Base-by-base conservation (phyloP, 345 rosid species). In the Stellera chamaejasme region DNA sequence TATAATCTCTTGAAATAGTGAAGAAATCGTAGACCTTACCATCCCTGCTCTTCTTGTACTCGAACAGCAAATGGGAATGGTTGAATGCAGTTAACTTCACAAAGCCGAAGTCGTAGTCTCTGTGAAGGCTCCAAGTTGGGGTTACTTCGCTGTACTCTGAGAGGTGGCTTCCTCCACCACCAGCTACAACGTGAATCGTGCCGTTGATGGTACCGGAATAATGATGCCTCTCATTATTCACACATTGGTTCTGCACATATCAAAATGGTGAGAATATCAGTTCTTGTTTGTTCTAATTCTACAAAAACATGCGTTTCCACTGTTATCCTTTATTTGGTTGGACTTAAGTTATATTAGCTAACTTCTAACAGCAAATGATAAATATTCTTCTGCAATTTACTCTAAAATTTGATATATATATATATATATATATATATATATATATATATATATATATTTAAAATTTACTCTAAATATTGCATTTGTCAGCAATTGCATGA, bases 151-250 rank as follows among this genome's bases (percentile, higher is more conserved):
- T 86, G 74, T 70, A 92, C 8, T 48, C 3, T 2, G 93, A 78
- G 41, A 92, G 76, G 60, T 84, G 93, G 72, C 78, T 63, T 41
- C 97, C 98, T 61, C 69, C 97, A 43, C 97, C 97, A 2, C 95
- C 98, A 12, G 56, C 95, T 0, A 92, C 98, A 10, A 88, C 83
- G 47, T 86, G 95, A 67, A 92, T 92, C 25, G 96, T 88, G 60
- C 96, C 96, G 5, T 71, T 69, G 65, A 86, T 55, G 0, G 77
- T 62, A 67, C 96, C 98, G 3, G 85, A 75, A 68, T 84, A 88
- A 58, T 79, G 79, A 41, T 62, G 42, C 58, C 67, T 84, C 32
- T 77, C 95, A 43, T 45, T 14, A 57, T 55, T 77, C 71, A 83
- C 81, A 32, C 97, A 88, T 56, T 61, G 83, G 53, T 81, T 86